Evolutionary conservation across 2,329 filamentous ascomycete genomes (phyloP).

Genomic region (Penicillium hesseltinei): DNA sequence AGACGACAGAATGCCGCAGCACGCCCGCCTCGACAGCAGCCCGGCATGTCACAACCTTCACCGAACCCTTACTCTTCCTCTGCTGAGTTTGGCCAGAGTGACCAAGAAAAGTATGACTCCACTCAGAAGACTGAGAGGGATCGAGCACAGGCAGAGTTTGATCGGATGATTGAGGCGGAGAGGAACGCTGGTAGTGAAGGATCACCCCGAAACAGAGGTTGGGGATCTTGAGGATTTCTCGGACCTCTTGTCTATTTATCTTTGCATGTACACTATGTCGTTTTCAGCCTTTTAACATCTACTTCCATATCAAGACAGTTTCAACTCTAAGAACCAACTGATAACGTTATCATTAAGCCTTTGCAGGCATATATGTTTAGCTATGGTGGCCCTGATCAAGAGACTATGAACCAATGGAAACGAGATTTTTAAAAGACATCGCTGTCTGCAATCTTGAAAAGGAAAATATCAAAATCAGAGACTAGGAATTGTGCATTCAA

Average conservation of each 20-base stretch:
- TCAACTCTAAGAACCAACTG: slow-evolving; percentile 6
- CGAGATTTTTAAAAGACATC: neutral
- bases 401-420: neutral
- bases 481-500: slow-evolving; percentile 1
- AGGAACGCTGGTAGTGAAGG: slow-evolving; percentile 27
- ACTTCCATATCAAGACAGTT: neutral
- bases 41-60: neutral
- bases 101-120: slow-evolving; percentile 18
- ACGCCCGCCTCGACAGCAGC: slow-evolving; percentile 2
- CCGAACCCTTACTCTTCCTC: neutral
- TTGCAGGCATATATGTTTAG: slow-evolving; percentile 19
- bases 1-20: slow-evolving; percentile 28
- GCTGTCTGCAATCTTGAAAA: slow-evolving; percentile 8
- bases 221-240: slow-evolving; percentile 10
- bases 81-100: neutral
- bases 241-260: neutral
- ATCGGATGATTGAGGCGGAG: slow-evolving; percentile 44
- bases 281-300: neutral
- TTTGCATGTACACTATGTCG: slow-evolving; percentile 12
- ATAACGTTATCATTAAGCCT: slow-evolving; percentile 17
- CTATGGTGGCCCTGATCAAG: neutral
- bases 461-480: neutral
- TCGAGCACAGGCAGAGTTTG: slow-evolving; percentile 45
- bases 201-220: slow-evolving; percentile 15
- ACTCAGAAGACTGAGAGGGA: slow-evolving; percentile 33